These are phyloP conservation scores for Neurospora sp. DNA, from an alignment of 2,329 filamentous ascomycete species.

Conservation along the genomic window DNA sequence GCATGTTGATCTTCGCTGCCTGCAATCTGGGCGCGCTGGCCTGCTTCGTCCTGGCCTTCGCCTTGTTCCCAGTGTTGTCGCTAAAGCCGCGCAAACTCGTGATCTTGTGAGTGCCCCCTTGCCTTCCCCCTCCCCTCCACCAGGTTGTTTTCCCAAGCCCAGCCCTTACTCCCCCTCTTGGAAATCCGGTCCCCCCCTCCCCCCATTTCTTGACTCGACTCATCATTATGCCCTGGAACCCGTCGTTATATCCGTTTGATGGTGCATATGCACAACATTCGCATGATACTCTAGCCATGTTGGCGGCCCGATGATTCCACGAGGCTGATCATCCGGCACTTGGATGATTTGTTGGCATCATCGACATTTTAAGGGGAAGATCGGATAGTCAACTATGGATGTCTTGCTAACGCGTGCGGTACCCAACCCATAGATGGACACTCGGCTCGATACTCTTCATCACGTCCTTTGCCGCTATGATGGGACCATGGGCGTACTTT, in stretches of 20 bases:
- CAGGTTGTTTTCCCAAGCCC: not conserved
- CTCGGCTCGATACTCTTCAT: constrained; percentile 87
- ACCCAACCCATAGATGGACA: constrained; percentile 62
- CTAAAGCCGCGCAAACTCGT: constrained; percentile 87
- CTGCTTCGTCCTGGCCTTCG: constrained; percentile 90
- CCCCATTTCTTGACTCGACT: not conserved
- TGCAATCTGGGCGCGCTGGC: constrained; percentile 84
- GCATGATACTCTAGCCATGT: constrained; percentile 15
- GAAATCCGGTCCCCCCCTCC: not conserved
- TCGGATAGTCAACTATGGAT: constrained; percentile 1
- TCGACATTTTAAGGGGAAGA: not conserved
- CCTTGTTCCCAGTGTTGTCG: constrained; percentile 74
- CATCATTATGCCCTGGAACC: constrained; percentile 7
- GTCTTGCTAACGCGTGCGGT: constrained; percentile 6
- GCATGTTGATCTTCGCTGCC: constrained; percentile 80
- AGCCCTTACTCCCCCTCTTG: not conserved
- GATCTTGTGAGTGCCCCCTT: constrained; percentile 67
- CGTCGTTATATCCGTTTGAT: constrained; percentile 18
- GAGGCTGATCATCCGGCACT: constrained; percentile 15
- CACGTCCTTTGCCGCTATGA: constrained; percentile 84
- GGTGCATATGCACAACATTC: constrained; percentile 21
- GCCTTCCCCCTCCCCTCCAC: constrained; percentile 7
- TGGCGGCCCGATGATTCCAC: constrained; percentile 15
- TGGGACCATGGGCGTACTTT: constrained; percentile 78
- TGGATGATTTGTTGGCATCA: constrained; percentile 1